These are phyloP conservation scores for Lecanicillium sp. DNA, from an alignment of 2,329 filamentous ascomycete genomes.

Conservation along the genomic window DNA sequence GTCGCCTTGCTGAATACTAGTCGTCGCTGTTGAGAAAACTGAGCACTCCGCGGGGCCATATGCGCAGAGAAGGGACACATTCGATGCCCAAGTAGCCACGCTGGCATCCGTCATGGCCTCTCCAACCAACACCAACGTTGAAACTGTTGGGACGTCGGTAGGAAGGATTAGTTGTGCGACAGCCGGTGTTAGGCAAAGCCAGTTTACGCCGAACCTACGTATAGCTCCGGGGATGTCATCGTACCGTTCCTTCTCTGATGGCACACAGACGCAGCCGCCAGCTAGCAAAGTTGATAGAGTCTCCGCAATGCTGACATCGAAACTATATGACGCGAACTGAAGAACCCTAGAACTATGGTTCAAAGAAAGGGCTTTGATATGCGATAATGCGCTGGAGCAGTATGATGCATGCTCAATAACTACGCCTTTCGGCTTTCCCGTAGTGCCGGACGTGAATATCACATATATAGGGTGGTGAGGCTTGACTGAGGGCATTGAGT, in stretches of 20 bases:
- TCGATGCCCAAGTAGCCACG: slow-evolving; percentile 13
- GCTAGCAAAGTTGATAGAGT: slow-evolving; percentile 1
- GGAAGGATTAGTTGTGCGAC: slow-evolving; percentile 6
- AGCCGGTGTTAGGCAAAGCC: slow-evolving; percentile 3
- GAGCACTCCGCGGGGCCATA: slow-evolving; percentile 35
- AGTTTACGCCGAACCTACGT: slow-evolving; percentile 7
- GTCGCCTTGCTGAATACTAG: no score
- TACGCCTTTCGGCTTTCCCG: slow-evolving; percentile 43
- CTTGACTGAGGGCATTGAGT: background rate
- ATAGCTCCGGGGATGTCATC: slow-evolving; percentile 7
- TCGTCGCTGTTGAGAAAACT: background rate
- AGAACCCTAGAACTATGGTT: slow-evolving; percentile 1
- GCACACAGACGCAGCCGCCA: slow-evolving; percentile 8
- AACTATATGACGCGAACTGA: slow-evolving; percentile 9
- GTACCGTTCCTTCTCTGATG: slow-evolving; percentile 7
- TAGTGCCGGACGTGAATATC: slow-evolving; percentile 46
- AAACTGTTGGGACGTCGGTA: background rate
- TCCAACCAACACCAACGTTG: slow-evolving; percentile 5
- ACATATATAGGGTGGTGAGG: slow-evolving; percentile 18
- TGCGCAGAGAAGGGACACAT: slow-evolving; percentile 23
- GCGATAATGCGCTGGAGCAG: slow-evolving; percentile 8
- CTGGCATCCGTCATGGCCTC: slow-evolving; percentile 13
- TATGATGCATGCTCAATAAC: slow-evolving; percentile 19
- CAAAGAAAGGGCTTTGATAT: slow-evolving; percentile 2
- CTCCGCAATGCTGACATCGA: slow-evolving; percentile 8